Evolutionary conservation across 1,139 yeast genomes (phyloP), one percentile per base, ranked within the genome.

Genomic region (Lodderomyces elongisporus): DNA sequence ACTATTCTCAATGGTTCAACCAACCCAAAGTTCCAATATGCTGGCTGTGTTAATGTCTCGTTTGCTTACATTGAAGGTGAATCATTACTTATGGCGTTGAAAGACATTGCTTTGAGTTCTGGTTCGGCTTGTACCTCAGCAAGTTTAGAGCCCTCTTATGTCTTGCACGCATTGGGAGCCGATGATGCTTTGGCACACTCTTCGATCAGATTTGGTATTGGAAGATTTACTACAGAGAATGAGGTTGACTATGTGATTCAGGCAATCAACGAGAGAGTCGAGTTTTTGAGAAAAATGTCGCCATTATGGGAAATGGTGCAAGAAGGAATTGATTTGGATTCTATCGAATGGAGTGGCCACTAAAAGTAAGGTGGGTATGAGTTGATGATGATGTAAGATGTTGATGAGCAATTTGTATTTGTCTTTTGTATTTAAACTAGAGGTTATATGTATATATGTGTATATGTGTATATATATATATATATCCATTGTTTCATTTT

Each of bases 91-190:
- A 91, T 91, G 99, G 98, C 98, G 1, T 75, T 91, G 54, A 89
- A 91, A 55, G 98, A 91, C 57, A 87, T 91, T 54, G 98, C 98
- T 0, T 73, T 91, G 46, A 83, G 95, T 41, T 85, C 96, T 3
- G 98, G 98, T 23, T 87, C 96, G n/a, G 98, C 98, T 3, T 91
- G 99, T 70, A 91, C 99, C 5, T 89, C 97, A 23, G 97, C 98
- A 0, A 89, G 97, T 5, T 74, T 91, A 51, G 99, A 91, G 60
- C 99, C 99, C 17, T 85, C 96, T 2, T 91, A 91, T 51, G 99
- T 91, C 25, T 72, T 91, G 51, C 95, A 91, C 49, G 97, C 98
- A 1, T 70, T 91, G 34, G 99, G 99, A 34, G 96, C 95, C 15
- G 97, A 91, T 58, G 99, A 91, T 55, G 97, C 97, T 7, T 72